Evolutionary conservation across 2,329 filamentous ascomycete genomes (phyloP).

Genomic region (Alternaria dauci): DNA sequence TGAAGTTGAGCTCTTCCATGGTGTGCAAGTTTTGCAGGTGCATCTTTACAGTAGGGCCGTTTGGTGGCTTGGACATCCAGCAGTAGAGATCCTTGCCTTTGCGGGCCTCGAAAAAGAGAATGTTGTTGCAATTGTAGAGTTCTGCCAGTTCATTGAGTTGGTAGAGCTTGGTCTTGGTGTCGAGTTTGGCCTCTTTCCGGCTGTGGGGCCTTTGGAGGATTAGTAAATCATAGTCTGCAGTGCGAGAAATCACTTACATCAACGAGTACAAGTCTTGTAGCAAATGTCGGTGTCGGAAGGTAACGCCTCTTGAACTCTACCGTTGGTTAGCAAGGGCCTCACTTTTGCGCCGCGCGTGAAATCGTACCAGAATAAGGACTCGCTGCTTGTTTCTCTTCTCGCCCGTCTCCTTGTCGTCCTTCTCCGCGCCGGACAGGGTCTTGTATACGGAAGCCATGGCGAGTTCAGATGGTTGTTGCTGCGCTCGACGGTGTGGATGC

Average conservation of each 20-base stretch:
- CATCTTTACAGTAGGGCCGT: conserved; percentile 77
- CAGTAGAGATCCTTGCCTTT: conserved; percentile 95
- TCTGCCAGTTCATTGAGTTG: conserved; percentile 59
- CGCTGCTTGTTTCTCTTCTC: conserved; percentile 61
- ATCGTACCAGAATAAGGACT: conserved; percentile 75
- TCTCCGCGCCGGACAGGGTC: conserved; percentile 57
- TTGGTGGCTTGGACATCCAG: conserved; percentile 91
- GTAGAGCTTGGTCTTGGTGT: conserved; percentile 86
- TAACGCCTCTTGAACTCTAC: conserved; percentile 85
- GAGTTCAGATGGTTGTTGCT: conserved; percentile 21
- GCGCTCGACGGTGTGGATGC: conserved; percentile 20
- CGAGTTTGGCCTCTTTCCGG: conserved; percentile 94
- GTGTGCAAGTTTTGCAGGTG: conserved; percentile 90
- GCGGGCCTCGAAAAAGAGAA: conserved; percentile 92
- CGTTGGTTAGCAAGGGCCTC: conserved; percentile 25
- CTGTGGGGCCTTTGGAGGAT: conserved; percentile 70
- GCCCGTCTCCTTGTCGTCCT: conserved; percentile 46
- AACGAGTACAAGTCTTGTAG: conserved; percentile 87
- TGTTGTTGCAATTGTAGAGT: conserved; percentile 93
- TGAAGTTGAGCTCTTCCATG: conserved; percentile 96
- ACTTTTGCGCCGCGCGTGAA: conserved; percentile 4
- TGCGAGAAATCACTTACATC: conserved; percentile 58
- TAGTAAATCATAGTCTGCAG: conserved; percentile 8
- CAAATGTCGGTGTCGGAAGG: conserved; percentile 91
- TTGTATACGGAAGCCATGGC: conserved; percentile 67